Base-by-base conservation (phyloP, 495 filamentous ascomycete genomes). In the Zalerion maritima region DNA sequence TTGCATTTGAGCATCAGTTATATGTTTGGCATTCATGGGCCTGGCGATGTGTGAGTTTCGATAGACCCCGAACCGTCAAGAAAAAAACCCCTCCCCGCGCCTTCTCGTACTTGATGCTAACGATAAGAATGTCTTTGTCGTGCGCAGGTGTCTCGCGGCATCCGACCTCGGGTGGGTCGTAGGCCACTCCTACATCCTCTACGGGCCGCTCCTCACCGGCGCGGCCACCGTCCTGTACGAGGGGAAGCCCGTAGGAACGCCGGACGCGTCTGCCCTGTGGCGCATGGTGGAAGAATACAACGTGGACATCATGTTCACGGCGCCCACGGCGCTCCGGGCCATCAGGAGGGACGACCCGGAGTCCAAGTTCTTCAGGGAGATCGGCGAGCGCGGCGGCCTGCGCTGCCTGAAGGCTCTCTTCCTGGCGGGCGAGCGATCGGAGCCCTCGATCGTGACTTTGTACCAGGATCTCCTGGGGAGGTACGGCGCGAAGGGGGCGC, bases 221-320 rank as follows among this genome's bases (percentile, higher is more conserved):
- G 85, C 83, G 4, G 77, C 86, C 4, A 89, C 84, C 0, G 69
- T 94, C 10, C 63, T 94, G 2, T 94, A 82, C 45, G 86, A 94
- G 55, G 86, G 86, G 2, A 94, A 94, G 37, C 86, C 86, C 2
- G 58, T 94, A 18, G 86, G 85, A 3, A 94, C 87, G 0, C 86
- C 86, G 0, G 71, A 92, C 38, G 81, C 81, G 9, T 73, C 79
- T 5, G 77, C 76, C 0, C 86, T 93, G 54, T 94, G 84, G 84
- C 65, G 86, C 2, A 72, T 93, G 13, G 47, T 91, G 14, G 76
- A 81, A 40, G 78, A 86, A 41, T 75, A 93, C 55, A 75, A 76
- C 42, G 83, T 87, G 38, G 87, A 81, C 34, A 62, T 69, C 10
- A 57, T 94, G 18, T 91, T 78, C 44, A 92, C 85, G 1, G 86